Base-by-base conservation (phyloP, 1,139 yeast species). In the Tardiomyces depauwii region DNA sequence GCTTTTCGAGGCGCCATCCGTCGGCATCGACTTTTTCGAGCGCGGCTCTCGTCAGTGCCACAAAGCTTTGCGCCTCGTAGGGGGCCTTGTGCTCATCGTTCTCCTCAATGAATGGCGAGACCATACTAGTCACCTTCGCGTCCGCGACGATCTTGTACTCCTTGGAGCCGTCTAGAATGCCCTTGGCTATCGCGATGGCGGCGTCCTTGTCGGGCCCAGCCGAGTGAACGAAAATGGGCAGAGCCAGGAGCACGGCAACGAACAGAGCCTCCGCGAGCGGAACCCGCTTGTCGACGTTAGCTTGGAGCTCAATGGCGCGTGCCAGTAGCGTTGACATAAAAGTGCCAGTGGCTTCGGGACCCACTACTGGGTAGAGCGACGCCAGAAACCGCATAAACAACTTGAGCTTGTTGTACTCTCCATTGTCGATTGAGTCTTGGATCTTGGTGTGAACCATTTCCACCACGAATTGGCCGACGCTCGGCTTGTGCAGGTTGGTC, bases 381-480 rank as follows among this genome's bases (percentile, higher is more conserved):
- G 86, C 78, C 53, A 87, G 67, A 53, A 88, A 79, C 57, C 96
- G 77, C 51, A 86, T 61, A 27, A 81, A 66, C 18, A 84, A 71
- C 63, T 91, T 88, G 52, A 85, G 65, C 52, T 77, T 76, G 53
- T 82, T 82, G 78, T 87, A 84, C n/a, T 63, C 60, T 19, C 63
- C 64, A 11, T 57, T 55, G 13, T 74, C 74, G 50, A 86, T 60
- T 45, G 77, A 68, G 25, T 67, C 70, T 55, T 82, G 85, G 12
- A 80, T 70, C 55, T 76, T 76, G 14, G 75, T 72, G 54, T 81
- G 86, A 53, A 86, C 73, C 60, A 68, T 81, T 54, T 85, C 94
- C 39, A 85, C 66, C 21, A 84, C 77, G 46, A 77, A 75, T 55
- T 78, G 78, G 42, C 95, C 93, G 42, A 85, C 80, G 40, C 77